Conservation (phyloP, 164 flowering plant genomes). For the Hamamelis virginiana region DNA sequence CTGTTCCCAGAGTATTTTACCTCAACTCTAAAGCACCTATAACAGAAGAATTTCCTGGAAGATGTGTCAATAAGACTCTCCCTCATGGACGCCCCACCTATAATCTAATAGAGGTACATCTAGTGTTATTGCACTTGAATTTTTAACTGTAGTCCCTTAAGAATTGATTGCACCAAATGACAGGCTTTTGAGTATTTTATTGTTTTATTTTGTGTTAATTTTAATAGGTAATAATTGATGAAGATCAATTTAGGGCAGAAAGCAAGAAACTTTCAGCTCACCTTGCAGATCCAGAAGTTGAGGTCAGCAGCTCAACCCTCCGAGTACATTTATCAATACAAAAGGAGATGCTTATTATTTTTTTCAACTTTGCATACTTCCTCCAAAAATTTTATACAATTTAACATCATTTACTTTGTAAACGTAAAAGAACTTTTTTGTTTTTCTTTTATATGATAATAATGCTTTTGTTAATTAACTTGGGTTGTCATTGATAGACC, state of each 20-base stretch:
- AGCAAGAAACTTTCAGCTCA: conserved; percentile 87
- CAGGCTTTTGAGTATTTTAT: background rate
- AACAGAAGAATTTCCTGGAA: conserved; percentile 89
- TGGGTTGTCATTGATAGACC: no score
- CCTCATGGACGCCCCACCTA: conserved; percentile 81
- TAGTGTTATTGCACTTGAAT: conserved; percentile 3
- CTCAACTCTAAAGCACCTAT: conserved; percentile 83
- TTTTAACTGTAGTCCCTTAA: background rate
- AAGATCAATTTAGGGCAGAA: conserved; percentile 72
- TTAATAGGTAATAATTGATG: conserved; percentile 71
- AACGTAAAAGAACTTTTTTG: no score
- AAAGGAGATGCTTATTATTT: no score
- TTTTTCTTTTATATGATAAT: no score
- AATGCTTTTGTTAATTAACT: no score
- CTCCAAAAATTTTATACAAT: no score
- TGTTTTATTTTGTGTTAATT: conserved; percentile 1
- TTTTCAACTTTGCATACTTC: no score
- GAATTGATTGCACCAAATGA: background rate
- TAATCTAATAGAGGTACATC: conserved; percentile 79
- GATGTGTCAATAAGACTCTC: conserved; percentile 77
- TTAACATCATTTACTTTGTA: no score
- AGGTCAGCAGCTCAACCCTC: conserved; percentile 45
- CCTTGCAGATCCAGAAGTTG: conserved; percentile 98
- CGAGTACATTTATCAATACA: background rate
- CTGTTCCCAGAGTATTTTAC: conserved; percentile 84